A percentile compares a stretch with the other conserved stretches of the same genome.
Evolutionary conservation across 2,329 filamentous ascomycete species (phyloP).

Genomic region (Talaromyces pinophilus): DNA sequence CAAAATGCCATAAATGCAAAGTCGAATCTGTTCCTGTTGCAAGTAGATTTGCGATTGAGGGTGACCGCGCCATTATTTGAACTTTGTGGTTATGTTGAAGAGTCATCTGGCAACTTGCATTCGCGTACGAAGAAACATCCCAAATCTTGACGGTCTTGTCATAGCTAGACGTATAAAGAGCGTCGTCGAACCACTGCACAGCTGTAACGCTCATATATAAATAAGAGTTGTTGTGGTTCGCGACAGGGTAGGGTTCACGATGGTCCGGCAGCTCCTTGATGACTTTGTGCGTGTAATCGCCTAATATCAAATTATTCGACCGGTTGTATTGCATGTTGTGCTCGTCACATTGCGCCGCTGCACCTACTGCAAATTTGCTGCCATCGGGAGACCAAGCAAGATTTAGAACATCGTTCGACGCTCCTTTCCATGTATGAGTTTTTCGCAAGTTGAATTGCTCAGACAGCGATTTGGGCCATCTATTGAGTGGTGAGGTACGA

Average conservation of each 20-base stretch:
- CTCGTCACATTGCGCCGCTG: conserved; percentile 57
- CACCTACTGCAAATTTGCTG: conserved; percentile 57
- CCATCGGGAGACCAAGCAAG: conserved; percentile 60
- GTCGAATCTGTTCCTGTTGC: conserved; percentile 51
- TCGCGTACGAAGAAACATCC: conserved; percentile 40
- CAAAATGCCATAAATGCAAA: conserved; percentile 40
- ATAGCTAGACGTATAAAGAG: conserved; percentile 57
- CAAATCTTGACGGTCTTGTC: conserved; percentile 61
- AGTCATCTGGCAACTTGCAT: conserved; percentile 35
- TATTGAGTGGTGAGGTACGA: not conserved
- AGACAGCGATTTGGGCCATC: conserved; percentile 25
- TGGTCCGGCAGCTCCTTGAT: conserved; percentile 59
- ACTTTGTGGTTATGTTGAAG: conserved; percentile 52
- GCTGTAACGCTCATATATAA: conserved; percentile 60
- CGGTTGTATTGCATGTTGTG: conserved; percentile 63
- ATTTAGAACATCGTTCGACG: conserved; percentile 59
- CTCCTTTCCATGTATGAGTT: conserved; percentile 54
- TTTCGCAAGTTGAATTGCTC: conserved; percentile 10
- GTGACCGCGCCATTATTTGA: conserved; percentile 53
- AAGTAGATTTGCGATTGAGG: conserved; percentile 39
- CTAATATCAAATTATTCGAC: conserved; percentile 58
- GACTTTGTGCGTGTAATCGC: conserved; percentile 44
- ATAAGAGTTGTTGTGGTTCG: conserved; percentile 53
- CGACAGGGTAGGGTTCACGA: conserved; percentile 46
- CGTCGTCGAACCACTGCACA: conserved; percentile 53